phyloP scores from a whole-genome alignment of 306 rosid genomes.

The Dalbergia oliveri region DNA sequence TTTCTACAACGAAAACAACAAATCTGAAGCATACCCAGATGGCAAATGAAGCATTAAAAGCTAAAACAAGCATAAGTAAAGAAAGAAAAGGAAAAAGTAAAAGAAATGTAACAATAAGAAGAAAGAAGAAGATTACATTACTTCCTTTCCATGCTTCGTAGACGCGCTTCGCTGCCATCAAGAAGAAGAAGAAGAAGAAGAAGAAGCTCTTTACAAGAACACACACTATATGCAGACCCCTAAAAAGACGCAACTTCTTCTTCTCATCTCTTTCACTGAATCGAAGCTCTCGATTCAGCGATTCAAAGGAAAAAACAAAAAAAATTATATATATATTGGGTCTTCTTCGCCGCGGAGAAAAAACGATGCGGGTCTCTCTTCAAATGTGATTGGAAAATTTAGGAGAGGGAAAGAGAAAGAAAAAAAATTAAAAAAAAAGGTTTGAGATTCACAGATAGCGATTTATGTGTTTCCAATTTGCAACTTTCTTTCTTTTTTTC shows the following conservation, averaged over 20 bases:
- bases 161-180: slow-evolving; percentile 86
- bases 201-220: slow-evolving; percentile 42
- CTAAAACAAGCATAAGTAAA: slow-evolving; percentile 13
- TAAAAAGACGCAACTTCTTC: slow-evolving; percentile 48
- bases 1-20: slow-evolving; percentile 25
- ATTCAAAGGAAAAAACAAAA: slow-evolving; percentile 17
- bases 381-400: slow-evolving; percentile 29
- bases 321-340: slow-evolving; percentile 31
- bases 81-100: background rate
- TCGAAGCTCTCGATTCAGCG: slow-evolving; percentile 44
- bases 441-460: slow-evolving; percentile 48
- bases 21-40: slow-evolving; percentile 52
- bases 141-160: slow-evolving; percentile 94
- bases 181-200: slow-evolving; percentile 30
- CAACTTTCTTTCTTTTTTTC: background rate
- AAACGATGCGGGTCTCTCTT: slow-evolving; percentile 36
- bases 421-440: background rate
- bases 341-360: background rate
- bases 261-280: slow-evolving; percentile 56
- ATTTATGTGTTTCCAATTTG: slow-evolving; percentile 49
- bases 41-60: slow-evolving; percentile 39
- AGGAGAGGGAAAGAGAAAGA: background rate
- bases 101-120: background rate
- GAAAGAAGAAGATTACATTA: slow-evolving; percentile 64
- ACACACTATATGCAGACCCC: slow-evolving; percentile 32